Conservation (phyloP, 345 rosid genomes). For the Populus tremula region DNA sequence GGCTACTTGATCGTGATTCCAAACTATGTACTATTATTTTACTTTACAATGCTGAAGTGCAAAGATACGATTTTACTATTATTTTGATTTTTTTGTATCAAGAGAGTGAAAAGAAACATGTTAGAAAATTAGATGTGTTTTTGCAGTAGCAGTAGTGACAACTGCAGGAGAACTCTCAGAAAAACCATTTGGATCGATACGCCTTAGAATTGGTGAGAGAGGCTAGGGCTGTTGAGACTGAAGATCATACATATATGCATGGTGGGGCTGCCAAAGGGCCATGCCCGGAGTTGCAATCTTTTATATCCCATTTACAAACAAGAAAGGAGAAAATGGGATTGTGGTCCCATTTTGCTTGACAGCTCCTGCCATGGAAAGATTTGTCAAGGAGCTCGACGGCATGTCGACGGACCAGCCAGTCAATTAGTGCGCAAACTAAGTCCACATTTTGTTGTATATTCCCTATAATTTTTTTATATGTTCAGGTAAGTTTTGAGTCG, state of each 20-base stretch:
- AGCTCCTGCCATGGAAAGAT: slow-evolving; percentile 2
- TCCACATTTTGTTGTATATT: not conserved
- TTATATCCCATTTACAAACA: not conserved
- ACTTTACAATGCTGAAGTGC: not conserved
- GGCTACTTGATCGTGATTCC: not conserved
- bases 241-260: not conserved
- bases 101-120: too few species aligned
- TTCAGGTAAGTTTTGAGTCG: too few species aligned
- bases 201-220: slow-evolving; percentile 25
- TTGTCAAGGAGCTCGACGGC: slow-evolving; percentile 6
- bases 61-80: not conserved
- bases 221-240: slow-evolving; percentile 13
- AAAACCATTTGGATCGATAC: slow-evolving; percentile 27
- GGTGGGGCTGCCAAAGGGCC: slow-evolving; percentile 11
- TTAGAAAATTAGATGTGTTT: slow-evolving; percentile 10
- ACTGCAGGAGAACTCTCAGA: slow-evolving; percentile 7
- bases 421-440: not conserved
- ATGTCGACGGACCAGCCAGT: not conserved
- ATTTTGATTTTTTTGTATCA: too few species aligned
- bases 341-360: slow-evolving; percentile 15
- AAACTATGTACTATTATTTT: not conserved
- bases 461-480: not conserved
- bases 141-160: slow-evolving; percentile 18
- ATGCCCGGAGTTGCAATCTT: not conserved
- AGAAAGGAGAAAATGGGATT: slow-evolving; percentile 19